Conservation (phyloP, 106 monocot genomes). For the Triglochin maritima region DNA sequence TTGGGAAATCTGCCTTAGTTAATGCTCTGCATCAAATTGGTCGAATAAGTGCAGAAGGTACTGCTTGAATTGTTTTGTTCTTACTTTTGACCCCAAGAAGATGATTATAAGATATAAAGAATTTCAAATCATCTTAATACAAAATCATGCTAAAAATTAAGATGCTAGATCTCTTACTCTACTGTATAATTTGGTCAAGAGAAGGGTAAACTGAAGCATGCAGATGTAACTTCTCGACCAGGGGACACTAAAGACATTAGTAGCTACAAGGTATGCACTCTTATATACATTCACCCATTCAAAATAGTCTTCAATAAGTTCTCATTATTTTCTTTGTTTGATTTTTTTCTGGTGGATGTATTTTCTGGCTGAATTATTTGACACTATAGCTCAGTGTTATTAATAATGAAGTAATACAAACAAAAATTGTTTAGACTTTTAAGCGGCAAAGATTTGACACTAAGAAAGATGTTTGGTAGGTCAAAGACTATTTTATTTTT, state of each 20-base stretch:
- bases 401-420: no score
- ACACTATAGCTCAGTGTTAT: no score
- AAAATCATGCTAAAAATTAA: not conserved
- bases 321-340: no score
- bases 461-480: no score
- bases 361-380: no score
- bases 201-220: slow-evolving; percentile 88
- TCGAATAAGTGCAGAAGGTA: slow-evolving; percentile 71
- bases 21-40: slow-evolving; percentile 81
- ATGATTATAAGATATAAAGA: no score
- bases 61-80: not conserved
- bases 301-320: no score
- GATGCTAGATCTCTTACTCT: not conserved
- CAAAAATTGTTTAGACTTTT: no score
- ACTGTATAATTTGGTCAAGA: slow-evolving; percentile 28
- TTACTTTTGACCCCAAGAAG: not conserved
- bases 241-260: slow-evolving; percentile 82
- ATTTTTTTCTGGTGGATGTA: no score
- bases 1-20: slow-evolving; percentile 75
- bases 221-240: slow-evolving; percentile 53
- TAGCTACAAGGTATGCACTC: slow-evolving; percentile 55
- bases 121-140: no score
- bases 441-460: no score
- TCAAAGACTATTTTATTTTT: no score
- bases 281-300: not conserved